Evolutionary conservation across 2,329 filamentous ascomycete species (phyloP), one percentile per base, ranked within the genome.

Genomic region (Nakataea oryzae): DNA sequence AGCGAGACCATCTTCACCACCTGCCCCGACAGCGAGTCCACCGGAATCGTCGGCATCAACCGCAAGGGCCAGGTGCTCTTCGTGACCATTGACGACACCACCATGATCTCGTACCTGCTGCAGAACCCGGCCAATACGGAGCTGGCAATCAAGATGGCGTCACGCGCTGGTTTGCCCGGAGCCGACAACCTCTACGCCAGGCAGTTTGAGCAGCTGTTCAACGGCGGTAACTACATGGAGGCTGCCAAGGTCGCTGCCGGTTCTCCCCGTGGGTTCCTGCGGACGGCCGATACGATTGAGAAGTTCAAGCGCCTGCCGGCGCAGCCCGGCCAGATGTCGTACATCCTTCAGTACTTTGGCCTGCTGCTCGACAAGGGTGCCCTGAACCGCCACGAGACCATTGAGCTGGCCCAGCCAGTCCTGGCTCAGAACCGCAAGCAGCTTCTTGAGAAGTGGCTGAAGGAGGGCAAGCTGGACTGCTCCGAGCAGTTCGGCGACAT

Each of bases 1-100:
- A 96, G 92, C 80, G 95, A 99, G 74, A 99, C 95, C 29, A 97
- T 99, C 74, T 99, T 99, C 79, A 96, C 93, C 29, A 97, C 93
- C 26, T 89, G 91, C 58, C 79, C 87, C 47, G 95, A 99, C 73
- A 83, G 84, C 62, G 87, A 92, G 27, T 96, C 91, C 24, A 86
- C 88, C 57, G 96, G 96, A 69, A 89, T 99, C 65, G 84, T 99
- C 61, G 92, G 91, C 69, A 93, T 99, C 73, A 99, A 99, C 79
- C 88, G 96, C 71, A 96, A 96, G 80, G 96, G 95, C 66, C 95
- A 99, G 77, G 93, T 97, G 58, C 83, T 99, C 65, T 91, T 93
- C 63, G 95, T 97, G 64, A 93, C 89, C 67, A 88, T 99, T 64
- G 93, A 97, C 73, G 96, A 99, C 75, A 86, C 83, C 70, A 96